These are phyloP conservation scores for Lodderomyces pseudojiufengensis DNA, from an alignment of 1,139 yeast species.

Conservation along the genomic window DNA sequence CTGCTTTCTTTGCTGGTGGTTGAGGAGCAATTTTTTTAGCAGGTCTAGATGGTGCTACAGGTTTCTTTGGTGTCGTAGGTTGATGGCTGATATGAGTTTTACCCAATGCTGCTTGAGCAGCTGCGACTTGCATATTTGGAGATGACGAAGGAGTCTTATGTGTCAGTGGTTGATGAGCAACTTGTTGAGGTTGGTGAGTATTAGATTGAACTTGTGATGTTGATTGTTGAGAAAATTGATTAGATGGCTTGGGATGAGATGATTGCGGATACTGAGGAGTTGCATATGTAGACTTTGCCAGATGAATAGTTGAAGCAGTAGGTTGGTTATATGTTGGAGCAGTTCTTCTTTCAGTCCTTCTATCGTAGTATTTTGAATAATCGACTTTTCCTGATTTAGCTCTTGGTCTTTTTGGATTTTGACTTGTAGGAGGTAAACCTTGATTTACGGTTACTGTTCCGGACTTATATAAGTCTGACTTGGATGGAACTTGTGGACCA, in stretches of 20 bases:
- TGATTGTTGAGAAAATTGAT: constrained; percentile 13
- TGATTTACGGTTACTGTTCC: constrained; percentile 78
- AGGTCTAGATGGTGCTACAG: constrained; percentile 36
- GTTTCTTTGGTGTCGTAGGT: constrained; percentile 22
- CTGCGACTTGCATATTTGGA: constrained; percentile 14
- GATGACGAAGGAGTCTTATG: constrained; percentile 17
- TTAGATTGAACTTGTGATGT: too few species aligned
- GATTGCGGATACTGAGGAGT: constrained; percentile 18
- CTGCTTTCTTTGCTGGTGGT: constrained; percentile 31
- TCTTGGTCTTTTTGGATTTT: constrained; percentile 69
- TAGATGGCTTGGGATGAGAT: constrained; percentile 1
- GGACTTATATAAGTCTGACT: constrained; percentile 80
- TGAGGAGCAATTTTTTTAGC: constrained; percentile 17
- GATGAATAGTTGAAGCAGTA: constrained; percentile 7
- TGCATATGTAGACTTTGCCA: constrained; percentile 17
- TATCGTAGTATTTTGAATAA: constrained; percentile 41
- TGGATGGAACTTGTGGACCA: constrained; percentile 50
- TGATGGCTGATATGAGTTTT: constrained; percentile 9
- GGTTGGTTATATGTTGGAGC: constrained; percentile 8
- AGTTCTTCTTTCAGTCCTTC: constrained; percentile 22
- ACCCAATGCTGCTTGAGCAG: constrained; percentile 17
- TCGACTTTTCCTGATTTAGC: constrained; percentile 38
- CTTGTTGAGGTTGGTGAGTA: constrained; percentile 13
- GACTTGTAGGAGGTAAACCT: constrained; percentile 74
- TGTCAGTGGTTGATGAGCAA: constrained; percentile 13